A percentile compares a stretch with the other conserved stretches of the same genome.
Conservation (phyloP, 225 moss, liverwort and hornwort species). For the Physcomitrium patens region DNA sequence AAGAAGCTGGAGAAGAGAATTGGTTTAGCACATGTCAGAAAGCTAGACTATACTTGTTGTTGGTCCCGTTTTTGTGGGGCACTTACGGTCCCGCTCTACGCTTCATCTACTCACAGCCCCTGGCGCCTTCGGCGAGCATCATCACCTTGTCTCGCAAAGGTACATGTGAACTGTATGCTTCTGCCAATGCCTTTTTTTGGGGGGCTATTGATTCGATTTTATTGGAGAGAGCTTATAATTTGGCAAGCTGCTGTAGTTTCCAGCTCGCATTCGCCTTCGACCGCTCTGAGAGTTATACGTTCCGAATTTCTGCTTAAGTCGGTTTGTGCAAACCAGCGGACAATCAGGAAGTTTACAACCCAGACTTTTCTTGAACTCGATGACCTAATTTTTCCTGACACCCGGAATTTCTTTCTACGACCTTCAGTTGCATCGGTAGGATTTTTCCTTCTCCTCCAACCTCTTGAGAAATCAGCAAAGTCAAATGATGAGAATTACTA, state of each 20-base stretch:
- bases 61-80: constrained; percentile 69
- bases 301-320: background rate
- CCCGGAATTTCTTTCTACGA: background rate
- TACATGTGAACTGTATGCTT: constrained; percentile 17
- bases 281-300: background rate
- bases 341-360: too few relatives aligned
- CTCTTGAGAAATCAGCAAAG: constrained; percentile 40
- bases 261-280: constrained; percentile 8
- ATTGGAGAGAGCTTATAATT: background rate
- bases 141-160: constrained; percentile 68
- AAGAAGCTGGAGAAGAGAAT: constrained; percentile 7
- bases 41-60: constrained; percentile 50
- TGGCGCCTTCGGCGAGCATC: constrained; percentile 61
- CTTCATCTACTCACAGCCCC: constrained; percentile 66
- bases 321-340: too few relatives aligned
- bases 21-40: constrained; percentile 31
- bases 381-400: background rate
- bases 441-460: constrained; percentile 55
- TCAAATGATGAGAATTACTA: constrained; percentile 22
- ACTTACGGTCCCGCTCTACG: constrained; percentile 64
- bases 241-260: background rate
- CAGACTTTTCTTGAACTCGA: background rate
- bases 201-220: background rate
- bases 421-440: constrained; percentile 50
- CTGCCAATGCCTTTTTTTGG: background rate